Base-by-base conservation (phyloP, 108 stramenopile genomes). In the Cyclotella kingstonii region DNA sequence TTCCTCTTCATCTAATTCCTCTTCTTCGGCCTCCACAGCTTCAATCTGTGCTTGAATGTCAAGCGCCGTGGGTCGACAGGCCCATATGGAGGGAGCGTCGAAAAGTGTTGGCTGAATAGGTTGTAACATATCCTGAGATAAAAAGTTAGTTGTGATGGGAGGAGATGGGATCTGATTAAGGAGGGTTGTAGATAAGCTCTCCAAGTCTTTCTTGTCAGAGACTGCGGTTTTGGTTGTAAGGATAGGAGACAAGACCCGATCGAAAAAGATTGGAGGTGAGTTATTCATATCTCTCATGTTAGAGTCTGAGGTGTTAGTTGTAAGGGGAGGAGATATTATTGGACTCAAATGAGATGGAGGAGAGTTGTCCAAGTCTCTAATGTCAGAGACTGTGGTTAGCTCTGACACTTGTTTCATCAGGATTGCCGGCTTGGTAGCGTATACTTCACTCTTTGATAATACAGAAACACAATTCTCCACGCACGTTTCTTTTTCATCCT, bases 1-100 rank as follows among this genome's bases (percentile, higher is more conserved):
- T 6, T 42, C 51, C 23, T 57, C 56, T 29, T 46, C 51, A 40
- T 63, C 70, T n/a, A 25, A 45, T 25, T 50, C 69, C n/a, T 60
- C 54, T 14, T 44, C 44, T 18, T 35, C 34, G 18, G 60, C 48
- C 56, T 75, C 62, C 15, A 68, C 68, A 1, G 68, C 68, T 23
- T 54, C 53, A 38, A 70, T 70, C 14, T 59, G 52, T 18, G 68
- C 68, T 54, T 60, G 52, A 28, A 70, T 70, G 18, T 54, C 68
- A 28, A 29, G 50, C 2, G 68, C 68, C 17, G 40, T 48, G 30
- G 51, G 68, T n/a, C 68, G 39, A 30, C 44, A 36, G 2, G 18
- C 43, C 68, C 68, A 70, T 4, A 34, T 36, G 14, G 59, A 70
- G 18, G 68, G 36, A 33, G 58, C 29, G 29, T 51, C 56, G 39